These are phyloP conservation scores for Lactifluus subvellereus DNA, from an alignment of 768 basidiomycete species.

Conservation along the genomic window DNA sequence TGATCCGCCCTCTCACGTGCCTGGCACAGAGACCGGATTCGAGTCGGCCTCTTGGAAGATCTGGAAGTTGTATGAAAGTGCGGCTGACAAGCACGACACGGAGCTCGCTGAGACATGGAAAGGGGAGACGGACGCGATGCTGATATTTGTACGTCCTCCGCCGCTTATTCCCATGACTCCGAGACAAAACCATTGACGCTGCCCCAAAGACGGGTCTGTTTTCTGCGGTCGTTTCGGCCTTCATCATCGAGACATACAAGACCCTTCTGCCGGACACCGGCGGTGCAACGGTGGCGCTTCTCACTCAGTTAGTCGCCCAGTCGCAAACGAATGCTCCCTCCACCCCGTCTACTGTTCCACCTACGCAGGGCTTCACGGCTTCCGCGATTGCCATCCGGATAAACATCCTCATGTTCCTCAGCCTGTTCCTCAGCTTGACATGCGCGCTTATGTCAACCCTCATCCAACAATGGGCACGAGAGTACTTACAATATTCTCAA, in stretches of 20 bases:
- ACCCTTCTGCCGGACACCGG: constrained; percentile 11
- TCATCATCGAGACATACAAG: constrained; percentile 24
- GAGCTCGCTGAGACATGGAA: constrained; percentile 16
- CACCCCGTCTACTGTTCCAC: not conserved
- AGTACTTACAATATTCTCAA: constrained; percentile 1
- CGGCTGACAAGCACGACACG: constrained; percentile 17
- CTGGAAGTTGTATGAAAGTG: constrained; percentile 13
- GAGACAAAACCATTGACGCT: not conserved
- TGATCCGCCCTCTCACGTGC: no score
- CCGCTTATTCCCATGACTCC: not conserved
- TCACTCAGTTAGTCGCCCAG: constrained; percentile 6
- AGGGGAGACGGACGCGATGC: constrained; percentile 20
- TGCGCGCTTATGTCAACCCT: constrained; percentile 14
- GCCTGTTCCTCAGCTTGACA: constrained; percentile 8
- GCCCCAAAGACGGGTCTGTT: constrained; percentile 15
- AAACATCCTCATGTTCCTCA: constrained; percentile 16
- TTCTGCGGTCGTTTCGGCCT: constrained; percentile 20
- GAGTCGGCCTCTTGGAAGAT: not conserved
- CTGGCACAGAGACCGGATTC: not conserved
- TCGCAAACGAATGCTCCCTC: not conserved
- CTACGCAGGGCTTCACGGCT: not conserved
- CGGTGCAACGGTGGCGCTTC: constrained; percentile 5
- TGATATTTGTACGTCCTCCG: constrained; percentile 15
- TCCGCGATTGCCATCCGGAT: constrained; percentile 4
- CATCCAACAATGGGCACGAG: constrained; percentile 17